A percentile compares a stretch with the other conserved stretches of the same genome.
phyloP scores from a whole-genome alignment of 2,329 filamentous ascomycete genomes.

The Colletotrichum aenigma region DNA sequence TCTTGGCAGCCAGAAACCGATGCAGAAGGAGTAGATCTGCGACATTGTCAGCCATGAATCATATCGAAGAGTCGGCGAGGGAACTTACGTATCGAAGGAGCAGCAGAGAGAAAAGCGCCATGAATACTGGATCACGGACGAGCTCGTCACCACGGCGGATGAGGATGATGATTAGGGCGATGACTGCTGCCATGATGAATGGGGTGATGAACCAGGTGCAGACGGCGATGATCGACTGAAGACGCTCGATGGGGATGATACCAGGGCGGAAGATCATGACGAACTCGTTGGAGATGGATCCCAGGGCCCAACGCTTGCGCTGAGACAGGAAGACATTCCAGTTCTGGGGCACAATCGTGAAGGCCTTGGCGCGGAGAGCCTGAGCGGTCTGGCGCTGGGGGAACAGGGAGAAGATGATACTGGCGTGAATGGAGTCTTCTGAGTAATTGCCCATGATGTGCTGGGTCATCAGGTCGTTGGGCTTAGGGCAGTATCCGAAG shows the following conservation, averaged over 20 bases:
- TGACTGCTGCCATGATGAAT: conserved; percentile 46
- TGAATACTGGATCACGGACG: conserved; percentile 38
- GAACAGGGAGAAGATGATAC: conserved; percentile 50
- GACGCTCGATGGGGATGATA: conserved; percentile 45
- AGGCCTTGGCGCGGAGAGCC: conserved; percentile 50
- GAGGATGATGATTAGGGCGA: conserved; percentile 39
- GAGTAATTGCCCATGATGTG: conserved; percentile 54
- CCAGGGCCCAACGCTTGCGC: conserved; percentile 53
- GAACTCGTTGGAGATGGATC: conserved; percentile 53
- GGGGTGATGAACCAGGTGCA: conserved; percentile 50
- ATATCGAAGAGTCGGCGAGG: not conserved
- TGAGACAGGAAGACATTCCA: conserved; percentile 53
- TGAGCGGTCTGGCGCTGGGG: conserved; percentile 49
- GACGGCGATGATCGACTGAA: conserved; percentile 50
- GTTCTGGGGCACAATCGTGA: conserved; percentile 48
- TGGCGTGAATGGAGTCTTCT: conserved; percentile 54
- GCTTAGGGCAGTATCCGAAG: conserved; percentile 53
- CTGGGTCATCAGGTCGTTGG: conserved; percentile 51
- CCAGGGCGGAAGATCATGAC: conserved; percentile 50
- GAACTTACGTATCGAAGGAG: conserved; percentile 44
- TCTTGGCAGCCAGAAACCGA: conserved; percentile 45
- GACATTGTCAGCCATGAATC: not conserved
- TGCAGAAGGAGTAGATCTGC: conserved; percentile 44
- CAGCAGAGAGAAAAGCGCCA: conserved; percentile 40
- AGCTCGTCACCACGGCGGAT: conserved; percentile 33